Base-by-base conservation (phyloP, 2,329 filamentous ascomycete species). In the Tolypocladium tropicale region DNA sequence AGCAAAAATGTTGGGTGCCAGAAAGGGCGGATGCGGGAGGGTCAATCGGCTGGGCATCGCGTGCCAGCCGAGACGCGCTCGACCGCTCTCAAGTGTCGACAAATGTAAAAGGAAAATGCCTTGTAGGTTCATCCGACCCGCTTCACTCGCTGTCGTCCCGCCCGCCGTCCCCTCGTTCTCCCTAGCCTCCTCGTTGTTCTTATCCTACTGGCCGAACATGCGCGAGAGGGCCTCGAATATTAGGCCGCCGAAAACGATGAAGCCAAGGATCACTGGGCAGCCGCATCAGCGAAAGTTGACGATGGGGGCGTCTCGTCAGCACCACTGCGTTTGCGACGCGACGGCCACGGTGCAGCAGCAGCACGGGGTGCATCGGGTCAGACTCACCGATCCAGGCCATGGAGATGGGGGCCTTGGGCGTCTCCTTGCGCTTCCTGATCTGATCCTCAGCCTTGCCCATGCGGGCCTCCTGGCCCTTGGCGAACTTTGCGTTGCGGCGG, bases 401-500 rank as follows among this genome's bases (percentile, higher is more conserved):
- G 33, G 83, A 85, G 67, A 88, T 80, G 61, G 83, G 79, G 56
- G 81, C 79, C 77, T 84, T 85, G 58, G 67, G 61, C 56, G 72
- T 64, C 65, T 81, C 77, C 76, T 84, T 82, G 59, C 74, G 74
- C 74, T 83, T 82, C 78, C 85, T 85, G 63, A 85, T 70, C 60
- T 84, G 79, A 28, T 75, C 75, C 57, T 83, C 79, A n/a, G 84
- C 79, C 76, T 89, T 90, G 73, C 89, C 89, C 71, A 88, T 87
- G 68, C 85, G 88, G 58, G 78, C 76, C 68, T 88, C 84, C 70
- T 93, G 85, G 55, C 82, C 79, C 70, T 86, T 86, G 63, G 80
- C 85, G 74, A 90, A 95, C 73, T 88, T 87, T 67, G 82, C 82
- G 76, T 94, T 94, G 60, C 86, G 85, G 67, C 84, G 84, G 71